Base-by-base conservation (phyloP, 768 basidiomycete genomes). In the Termitomyces sp. region DNA sequence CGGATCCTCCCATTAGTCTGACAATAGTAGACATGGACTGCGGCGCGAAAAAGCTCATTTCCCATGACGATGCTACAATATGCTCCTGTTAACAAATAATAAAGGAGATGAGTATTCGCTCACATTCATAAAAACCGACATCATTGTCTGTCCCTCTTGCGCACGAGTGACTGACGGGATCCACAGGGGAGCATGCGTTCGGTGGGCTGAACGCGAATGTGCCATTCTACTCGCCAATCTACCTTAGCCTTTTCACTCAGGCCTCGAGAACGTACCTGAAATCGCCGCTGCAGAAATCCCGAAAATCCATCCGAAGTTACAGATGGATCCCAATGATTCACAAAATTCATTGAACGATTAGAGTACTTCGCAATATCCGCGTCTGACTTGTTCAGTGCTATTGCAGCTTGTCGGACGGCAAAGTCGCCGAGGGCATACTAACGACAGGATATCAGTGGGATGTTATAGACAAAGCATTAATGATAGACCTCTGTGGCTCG, bases 121-220 rank as follows among this genome's bases (percentile, higher is more conserved):
- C 53, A 81, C 81, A 83, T 73, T 83, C 79, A 61, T 83, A 83
- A 62, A 83, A 82, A 7, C 81, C 82, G 42, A 79, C 76, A 64
- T 82, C 69, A 60, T 82, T 83, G 67, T 83, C 81, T 15, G 73
- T 71, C 12, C 81, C 81, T 40, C 81, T 72, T 1, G 78, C 80
- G 66, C 81, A 82, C 6, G 82, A 82, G 68, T 81, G 80, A 2
- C 65, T 63, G 0, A 73, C 71, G 6, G 80, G 79, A 59, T 83
- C 81, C 7, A 82, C 70, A 9, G 81, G 81, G 12, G 81, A 82
- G 67, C 81, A 82, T 5, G 77, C 80, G 61, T 81, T 72, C 7
- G 81, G 81, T 17, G 79, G 73, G 60, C 79, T 83, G 70, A 76
- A 82, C 0, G 78, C 78, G 64, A 83, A 82, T 5, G 77, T 79